Evolutionary conservation across 2,329 filamentous ascomycete genomes (phyloP).

Genomic region (Colletotrichum sp.): DNA sequence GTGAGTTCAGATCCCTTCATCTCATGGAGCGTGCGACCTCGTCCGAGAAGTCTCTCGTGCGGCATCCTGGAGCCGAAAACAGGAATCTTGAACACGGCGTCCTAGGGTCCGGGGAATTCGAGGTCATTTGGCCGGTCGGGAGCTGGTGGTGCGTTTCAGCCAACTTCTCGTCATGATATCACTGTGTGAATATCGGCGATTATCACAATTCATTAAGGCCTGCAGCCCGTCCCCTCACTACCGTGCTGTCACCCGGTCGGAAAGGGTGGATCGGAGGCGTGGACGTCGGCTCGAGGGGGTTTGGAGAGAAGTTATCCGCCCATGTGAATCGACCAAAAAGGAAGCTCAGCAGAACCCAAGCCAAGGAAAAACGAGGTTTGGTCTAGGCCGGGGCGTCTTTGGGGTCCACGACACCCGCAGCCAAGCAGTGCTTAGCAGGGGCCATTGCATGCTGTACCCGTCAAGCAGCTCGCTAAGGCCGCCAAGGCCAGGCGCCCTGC

Average conservation of each 20-base stretch:
- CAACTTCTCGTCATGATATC: slow-evolving; percentile 3
- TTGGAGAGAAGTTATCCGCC: neutral
- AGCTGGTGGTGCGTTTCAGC: slow-evolving; percentile 1
- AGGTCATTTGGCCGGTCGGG: neutral
- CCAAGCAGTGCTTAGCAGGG: neutral
- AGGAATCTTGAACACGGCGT: neutral
- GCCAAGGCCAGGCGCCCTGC: slow-evolving; percentile 19
- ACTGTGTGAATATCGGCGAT: neutral
- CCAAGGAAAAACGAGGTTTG: neutral
- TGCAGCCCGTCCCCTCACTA: neutral
- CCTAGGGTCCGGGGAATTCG: neutral
- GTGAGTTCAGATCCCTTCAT: slow-evolving; percentile 8
- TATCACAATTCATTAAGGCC: neutral
- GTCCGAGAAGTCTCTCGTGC: neutral
- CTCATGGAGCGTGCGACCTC: neutral
- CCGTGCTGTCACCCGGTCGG: neutral
- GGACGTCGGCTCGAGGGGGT: neutral
- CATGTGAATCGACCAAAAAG: neutral
- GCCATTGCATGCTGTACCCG: slow-evolving; percentile 10
- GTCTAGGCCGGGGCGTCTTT: neutral
- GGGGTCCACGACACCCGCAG: slow-evolving; percentile 6
- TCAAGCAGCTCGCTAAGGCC: slow-evolving; percentile 10
- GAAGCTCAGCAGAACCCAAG: neutral
- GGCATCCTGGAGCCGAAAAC: neutral
- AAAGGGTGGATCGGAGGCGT: neutral